These are phyloP conservation scores for Camillea tinctor DNA, from an alignment of 2,329 filamentous ascomycete species.

Conservation along the genomic window DNA sequence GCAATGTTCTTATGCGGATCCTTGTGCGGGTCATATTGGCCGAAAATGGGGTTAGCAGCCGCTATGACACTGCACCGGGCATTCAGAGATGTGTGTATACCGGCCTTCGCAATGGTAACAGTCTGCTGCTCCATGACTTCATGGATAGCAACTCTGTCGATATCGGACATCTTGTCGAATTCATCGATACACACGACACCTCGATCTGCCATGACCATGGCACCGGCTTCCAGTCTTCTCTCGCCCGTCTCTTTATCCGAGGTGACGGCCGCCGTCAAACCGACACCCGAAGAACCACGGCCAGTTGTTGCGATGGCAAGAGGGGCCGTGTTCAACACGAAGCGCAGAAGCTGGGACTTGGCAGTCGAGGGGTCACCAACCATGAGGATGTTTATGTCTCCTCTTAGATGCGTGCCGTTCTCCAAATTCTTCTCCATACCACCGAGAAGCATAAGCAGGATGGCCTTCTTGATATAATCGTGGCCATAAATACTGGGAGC, in stretches of 20 bases:
- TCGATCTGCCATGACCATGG: slow-evolving; percentile 96
- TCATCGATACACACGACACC: slow-evolving; percentile 99
- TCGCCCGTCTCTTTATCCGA: slow-evolving; percentile 97
- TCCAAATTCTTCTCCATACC: slow-evolving; percentile 99
- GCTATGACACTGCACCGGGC: slow-evolving; percentile 95
- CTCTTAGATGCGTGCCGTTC: slow-evolving; percentile 94
- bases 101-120: slow-evolving; percentile 97
- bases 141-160: slow-evolving; percentile 96
- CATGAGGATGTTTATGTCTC: slow-evolving; percentile 99
- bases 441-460: slow-evolving; percentile 89
- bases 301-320: slow-evolving; percentile 96
- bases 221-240: slow-evolving; percentile 89
- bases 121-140: slow-evolving; percentile 99
- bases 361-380: slow-evolving; percentile 97
- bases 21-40: slow-evolving; percentile 97
- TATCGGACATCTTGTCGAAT: slow-evolving; percentile 99
- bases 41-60: slow-evolving; percentile 95
- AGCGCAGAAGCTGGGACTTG: slow-evolving; percentile 95
- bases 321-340: slow-evolving; percentile 95
- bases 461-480: slow-evolving; percentile 96
- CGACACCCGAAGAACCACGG: slow-evolving; percentile 93
- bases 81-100: slow-evolving; percentile 96
- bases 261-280: slow-evolving; percentile 94
- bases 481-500: slow-evolving; percentile 97
- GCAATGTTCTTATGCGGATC: slow-evolving; percentile 99